Conservation (phyloP, 306 rosid genomes). For the Malus orientalis region DNA sequence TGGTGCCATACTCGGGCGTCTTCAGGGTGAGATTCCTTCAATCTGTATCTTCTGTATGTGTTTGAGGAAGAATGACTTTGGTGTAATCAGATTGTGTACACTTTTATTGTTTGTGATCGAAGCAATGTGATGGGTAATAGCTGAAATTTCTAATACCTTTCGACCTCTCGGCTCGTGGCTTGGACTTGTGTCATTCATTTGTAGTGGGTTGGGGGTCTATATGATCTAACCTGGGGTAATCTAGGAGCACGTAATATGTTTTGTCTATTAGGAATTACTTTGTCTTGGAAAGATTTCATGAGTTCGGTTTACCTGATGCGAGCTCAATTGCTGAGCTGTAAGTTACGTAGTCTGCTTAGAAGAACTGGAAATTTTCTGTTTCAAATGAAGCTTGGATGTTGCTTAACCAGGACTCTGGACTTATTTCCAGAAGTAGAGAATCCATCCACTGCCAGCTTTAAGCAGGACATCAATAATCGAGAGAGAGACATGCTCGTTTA, state of each 20-base stretch:
- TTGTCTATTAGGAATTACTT: background rate
- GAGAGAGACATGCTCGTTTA: background rate
- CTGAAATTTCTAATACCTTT: background rate
- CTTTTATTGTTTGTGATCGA: background rate
- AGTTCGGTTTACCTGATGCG: background rate
- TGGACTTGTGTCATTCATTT: background rate
- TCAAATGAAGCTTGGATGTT: background rate
- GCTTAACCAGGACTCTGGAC: background rate
- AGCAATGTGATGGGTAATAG: background rate
- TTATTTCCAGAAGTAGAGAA: background rate
- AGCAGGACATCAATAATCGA: background rate
- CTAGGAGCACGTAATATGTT: background rate
- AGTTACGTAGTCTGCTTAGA: background rate
- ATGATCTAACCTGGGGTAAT: background rate
- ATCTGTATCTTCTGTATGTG: background rate
- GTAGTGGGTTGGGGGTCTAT: background rate
- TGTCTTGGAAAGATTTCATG: background rate
- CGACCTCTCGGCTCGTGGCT: background rate
- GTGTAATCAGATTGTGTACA: background rate
- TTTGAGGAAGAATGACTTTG: background rate
- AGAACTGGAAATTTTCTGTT: background rate
- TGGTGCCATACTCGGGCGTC: conserved; percentile 87
- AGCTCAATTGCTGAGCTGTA: background rate
- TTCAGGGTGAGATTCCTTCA: conserved; percentile 56
- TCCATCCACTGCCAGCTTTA: background rate